Evolutionary conservation across 75 land plant species (phyloP).

Genomic region (Pseudotsuga menziesii): DNA sequence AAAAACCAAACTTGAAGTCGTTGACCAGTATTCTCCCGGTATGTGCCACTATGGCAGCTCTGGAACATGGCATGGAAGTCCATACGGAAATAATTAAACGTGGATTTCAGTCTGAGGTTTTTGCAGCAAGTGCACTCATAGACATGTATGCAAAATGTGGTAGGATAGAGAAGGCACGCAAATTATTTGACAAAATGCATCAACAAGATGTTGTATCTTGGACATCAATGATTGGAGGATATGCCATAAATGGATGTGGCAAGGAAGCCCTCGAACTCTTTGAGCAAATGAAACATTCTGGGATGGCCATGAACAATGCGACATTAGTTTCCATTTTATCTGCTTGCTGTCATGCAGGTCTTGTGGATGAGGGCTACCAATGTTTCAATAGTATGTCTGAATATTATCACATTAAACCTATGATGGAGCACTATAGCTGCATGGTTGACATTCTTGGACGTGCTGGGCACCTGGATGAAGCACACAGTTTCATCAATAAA

Average conservation of each 20-base stretch:
- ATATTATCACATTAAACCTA: constrained; percentile 15
- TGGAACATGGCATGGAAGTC: constrained; percentile 2
- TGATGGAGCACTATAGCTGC: constrained; percentile 14
- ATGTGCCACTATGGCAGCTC: constrained; percentile 7
- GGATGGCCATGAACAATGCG: neutral
- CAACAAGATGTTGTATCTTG: neutral
- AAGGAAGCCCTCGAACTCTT: neutral
- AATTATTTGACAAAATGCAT: constrained; percentile 6
- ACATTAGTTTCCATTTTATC: neutral
- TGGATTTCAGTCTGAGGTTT: constrained; percentile 11
- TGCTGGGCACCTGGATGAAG: constrained; percentile 10
- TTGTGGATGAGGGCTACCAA: constrained; percentile 11
- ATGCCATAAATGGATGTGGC: neutral
- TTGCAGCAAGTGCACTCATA: constrained; percentile 8
- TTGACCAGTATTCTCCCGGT: constrained; percentile 2
- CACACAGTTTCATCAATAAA: neutral
- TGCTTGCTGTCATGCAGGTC: constrained; percentile 14
- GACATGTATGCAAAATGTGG: constrained; percentile 21
- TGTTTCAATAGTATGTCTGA: constrained; percentile 18
- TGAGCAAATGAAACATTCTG: neutral
- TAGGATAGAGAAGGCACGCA: constrained; percentile 5
- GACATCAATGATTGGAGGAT: constrained; percentile 10
- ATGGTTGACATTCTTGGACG: constrained; percentile 17
- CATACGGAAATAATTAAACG: constrained; percentile 8
- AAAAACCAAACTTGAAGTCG: constrained; percentile 2